Conservation (phyloP, 257 asterid genomes). For the Mentha longifolia region DNA sequence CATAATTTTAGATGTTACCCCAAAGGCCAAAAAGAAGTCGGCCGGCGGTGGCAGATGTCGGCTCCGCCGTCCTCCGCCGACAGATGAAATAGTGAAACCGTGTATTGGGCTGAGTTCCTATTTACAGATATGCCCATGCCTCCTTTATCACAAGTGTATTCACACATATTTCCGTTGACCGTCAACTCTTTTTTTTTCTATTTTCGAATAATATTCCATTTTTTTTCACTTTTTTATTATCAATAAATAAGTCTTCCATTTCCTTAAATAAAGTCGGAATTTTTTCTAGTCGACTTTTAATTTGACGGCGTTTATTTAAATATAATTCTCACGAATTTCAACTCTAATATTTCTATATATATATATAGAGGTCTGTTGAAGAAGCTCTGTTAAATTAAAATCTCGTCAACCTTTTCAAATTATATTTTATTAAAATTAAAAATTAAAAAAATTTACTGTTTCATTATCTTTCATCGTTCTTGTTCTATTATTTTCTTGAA, state of each 20-base stretch:
- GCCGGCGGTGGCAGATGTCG: slow-evolving; percentile 37
- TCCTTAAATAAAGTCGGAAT: background rate
- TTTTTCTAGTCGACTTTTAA: slow-evolving; percentile 24
- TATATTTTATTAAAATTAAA: too few relatives aligned
- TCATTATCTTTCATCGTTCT: background rate
- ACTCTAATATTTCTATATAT: slow-evolving; percentile 33
- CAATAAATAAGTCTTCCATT: background rate
- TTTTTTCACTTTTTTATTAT: background rate
- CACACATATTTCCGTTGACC: slow-evolving; percentile 40
- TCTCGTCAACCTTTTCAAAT: slow-evolving; percentile 35
- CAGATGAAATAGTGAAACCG: slow-evolving; percentile 28
- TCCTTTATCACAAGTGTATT: slow-evolving; percentile 26
- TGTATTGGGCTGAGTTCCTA: slow-evolving; percentile 25
- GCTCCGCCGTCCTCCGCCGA: slow-evolving; percentile 47
- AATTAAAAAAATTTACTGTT: background rate
- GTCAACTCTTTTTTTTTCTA: background rate
- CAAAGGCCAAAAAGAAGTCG: background rate
- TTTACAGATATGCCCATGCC: slow-evolving; percentile 7
- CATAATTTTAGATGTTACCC: background rate
- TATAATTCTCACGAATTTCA: background rate
- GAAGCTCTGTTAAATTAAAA: slow-evolving; percentile 19
- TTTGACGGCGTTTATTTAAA: slow-evolving; percentile 33
- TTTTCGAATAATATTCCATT: background rate
- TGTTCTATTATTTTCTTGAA: background rate
- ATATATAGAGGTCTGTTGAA: slow-evolving; percentile 34